Conservation (phyloP, 441 rosid genomes). For the Adansonia rubrostipa region DNA sequence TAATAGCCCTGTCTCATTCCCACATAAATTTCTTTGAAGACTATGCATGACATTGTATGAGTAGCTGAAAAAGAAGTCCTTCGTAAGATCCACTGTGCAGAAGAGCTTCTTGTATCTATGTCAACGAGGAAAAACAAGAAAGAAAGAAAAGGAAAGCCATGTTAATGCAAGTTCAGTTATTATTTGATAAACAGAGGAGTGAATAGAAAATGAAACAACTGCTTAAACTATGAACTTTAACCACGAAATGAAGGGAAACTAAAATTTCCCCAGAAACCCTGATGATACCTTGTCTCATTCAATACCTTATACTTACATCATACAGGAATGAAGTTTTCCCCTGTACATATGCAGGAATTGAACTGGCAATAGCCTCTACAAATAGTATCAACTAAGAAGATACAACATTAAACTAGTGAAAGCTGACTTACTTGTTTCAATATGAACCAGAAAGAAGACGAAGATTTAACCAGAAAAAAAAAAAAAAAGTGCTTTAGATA, state of each 20-base stretch:
- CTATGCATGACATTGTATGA: constrained; percentile 71
- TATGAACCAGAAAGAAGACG: constrained; percentile 22
- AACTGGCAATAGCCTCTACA: constrained; percentile 55
- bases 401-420: constrained; percentile 30
- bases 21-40: constrained; percentile 64
- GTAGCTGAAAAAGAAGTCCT: constrained; percentile 88
- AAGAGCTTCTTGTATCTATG: constrained; percentile 83
- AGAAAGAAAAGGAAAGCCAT: constrained; percentile 33
- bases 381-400: constrained; percentile 42
- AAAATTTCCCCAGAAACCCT: constrained; percentile 54
- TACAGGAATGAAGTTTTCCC: constrained; percentile 65
- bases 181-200: constrained; percentile 20
- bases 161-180: constrained; percentile 38
- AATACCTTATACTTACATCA: constrained; percentile 59
- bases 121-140: constrained; percentile 33
- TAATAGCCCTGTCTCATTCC: constrained; percentile 47
- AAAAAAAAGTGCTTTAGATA: constrained; percentile 31
- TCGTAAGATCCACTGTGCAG: constrained; percentile 70
- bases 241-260: constrained; percentile 29
- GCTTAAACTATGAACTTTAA: constrained; percentile 26
- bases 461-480: constrained; percentile 8
- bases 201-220: constrained; percentile 26
- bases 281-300: constrained; percentile 72
- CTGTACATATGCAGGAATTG: constrained; percentile 64
- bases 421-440: constrained; percentile 3